Evolutionary conservation across 805 yeast species (phyloP), one percentile per base, ranked within the genome.

Genomic region (Candida saitoana): DNA sequence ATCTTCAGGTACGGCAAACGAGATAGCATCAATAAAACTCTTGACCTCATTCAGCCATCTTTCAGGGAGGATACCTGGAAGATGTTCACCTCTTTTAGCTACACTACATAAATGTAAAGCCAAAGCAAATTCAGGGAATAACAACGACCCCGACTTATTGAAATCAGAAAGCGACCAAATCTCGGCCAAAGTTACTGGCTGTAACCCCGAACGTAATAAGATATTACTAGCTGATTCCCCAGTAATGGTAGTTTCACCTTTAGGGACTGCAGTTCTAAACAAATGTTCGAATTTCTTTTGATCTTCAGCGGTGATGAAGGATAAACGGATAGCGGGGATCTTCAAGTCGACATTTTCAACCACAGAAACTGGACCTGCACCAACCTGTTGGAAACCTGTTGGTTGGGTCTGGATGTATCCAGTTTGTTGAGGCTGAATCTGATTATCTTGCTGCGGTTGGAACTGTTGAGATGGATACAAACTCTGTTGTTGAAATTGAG

Each of bases 111-210:
- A 71, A 61, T 89, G 91, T 72, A 91, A 80, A 14, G 96, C 89
- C 49, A 91, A 71, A 12, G 95, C 95, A 71, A 91, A 91, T 62
- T 91, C 97, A 2, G 98, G 98, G 58, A 90, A 91, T 52, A 91
- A 65, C 46, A 91, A 75, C 42, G 80, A 74, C 2, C 98, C 98
- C 5, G 93, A 82, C 54, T 80, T 84, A 52, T 82, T 85, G 2
- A 95, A 83, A 57, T 91, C 98, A n/a, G 95, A 77, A 44, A 91
- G 69, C 18, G 84, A 81, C 98, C 98, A 91, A 46, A 91, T 84
- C 52, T 80, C 87, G 2, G 91, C 91, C 51, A 91, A 72, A 34
- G 82, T 79, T 18, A 77, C 71, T 2, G 96, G 88, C 33, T 79
- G 70, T 41, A 91, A 70, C 5, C 87, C 87, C 0, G 96, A 89